These are phyloP conservation scores for Candida ulmi DNA, from an alignment of 805 yeast species.

Conservation along the genomic window DNA sequence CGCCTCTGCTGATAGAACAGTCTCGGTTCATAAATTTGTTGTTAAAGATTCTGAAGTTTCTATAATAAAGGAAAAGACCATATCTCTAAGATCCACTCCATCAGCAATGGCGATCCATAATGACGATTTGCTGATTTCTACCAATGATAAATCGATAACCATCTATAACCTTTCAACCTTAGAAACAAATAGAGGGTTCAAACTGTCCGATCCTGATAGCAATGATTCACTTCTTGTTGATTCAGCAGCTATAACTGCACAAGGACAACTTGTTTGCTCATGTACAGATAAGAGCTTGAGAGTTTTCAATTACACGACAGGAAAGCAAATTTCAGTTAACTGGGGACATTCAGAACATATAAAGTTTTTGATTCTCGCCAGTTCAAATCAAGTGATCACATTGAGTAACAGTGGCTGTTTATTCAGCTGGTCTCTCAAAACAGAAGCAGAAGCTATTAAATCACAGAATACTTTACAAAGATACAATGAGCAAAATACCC, in stretches of 20 bases:
- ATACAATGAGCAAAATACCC: conserved; percentile 14
- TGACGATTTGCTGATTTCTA: conserved; percentile 42
- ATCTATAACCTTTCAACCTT: conserved; percentile 31
- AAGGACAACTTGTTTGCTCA: conserved; percentile 32
- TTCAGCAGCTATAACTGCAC: conserved; percentile 29
- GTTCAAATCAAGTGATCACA: conserved; percentile 29
- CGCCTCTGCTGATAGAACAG: conserved; percentile 57
- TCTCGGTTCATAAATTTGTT: conserved; percentile 43
- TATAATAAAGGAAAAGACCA: conserved; percentile 35
- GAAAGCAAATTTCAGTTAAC: conserved; percentile 40
- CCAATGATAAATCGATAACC: conserved; percentile 43
- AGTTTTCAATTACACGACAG: conserved; percentile 38
- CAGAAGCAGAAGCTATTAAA: background rate
- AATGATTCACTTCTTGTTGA: conserved; percentile 42
- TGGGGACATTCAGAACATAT: conserved; percentile 61
- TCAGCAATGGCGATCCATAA: conserved; percentile 30
- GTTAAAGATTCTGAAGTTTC: conserved; percentile 18
- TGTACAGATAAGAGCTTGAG: conserved; percentile 56
- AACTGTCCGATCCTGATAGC: conserved; percentile 35
- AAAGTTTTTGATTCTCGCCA: conserved; percentile 31
- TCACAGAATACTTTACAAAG: conserved; percentile 8
- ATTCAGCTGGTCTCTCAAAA: conserved; percentile 36
- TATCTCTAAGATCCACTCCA: conserved; percentile 49
- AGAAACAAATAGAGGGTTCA: conserved; percentile 33
- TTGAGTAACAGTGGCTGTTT: conserved; percentile 51